phyloP scores from a whole-genome alignment of 495 filamentous ascomycete genomes.

The Ramalina peruviana region DNA sequence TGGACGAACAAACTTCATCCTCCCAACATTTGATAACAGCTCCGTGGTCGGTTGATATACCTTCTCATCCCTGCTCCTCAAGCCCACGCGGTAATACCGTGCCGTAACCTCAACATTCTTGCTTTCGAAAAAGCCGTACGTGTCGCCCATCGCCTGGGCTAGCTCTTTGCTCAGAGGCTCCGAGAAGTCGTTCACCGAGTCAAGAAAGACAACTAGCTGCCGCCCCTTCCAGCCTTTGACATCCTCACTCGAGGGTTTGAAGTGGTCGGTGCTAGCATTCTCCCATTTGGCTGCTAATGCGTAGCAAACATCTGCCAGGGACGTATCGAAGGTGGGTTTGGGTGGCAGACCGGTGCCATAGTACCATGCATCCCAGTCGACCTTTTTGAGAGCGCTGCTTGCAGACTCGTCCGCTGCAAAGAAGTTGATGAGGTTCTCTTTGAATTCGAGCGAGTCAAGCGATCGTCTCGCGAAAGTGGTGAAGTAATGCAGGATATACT shows the following conservation, averaged over 20 bases:
- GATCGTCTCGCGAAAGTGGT: constrained; percentile 65
- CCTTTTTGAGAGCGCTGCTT: constrained; percentile 46
- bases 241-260: constrained; percentile 53
- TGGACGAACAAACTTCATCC: constrained; percentile 94
- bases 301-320: constrained; percentile 75
- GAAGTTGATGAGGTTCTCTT: constrained; percentile 70
- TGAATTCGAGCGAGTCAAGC: constrained; percentile 87
- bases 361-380: constrained; percentile 86
- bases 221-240: constrained; percentile 62
- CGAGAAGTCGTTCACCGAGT: constrained; percentile 52
- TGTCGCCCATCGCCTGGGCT: constrained; percentile 51
- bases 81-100: constrained; percentile 62
- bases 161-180: constrained; percentile 44
- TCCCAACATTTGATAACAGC: constrained; percentile 65
- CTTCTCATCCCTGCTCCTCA: constrained; percentile 53
- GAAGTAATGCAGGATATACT: constrained; percentile 93
- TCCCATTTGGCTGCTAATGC: constrained; percentile 70
- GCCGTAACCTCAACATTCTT: constrained; percentile 75
- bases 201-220: constrained; percentile 82
- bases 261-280: constrained; percentile 28
- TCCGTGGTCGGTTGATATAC: constrained; percentile 56
- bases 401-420: constrained; percentile 55
- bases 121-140: constrained; percentile 53
- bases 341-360: constrained; percentile 74
- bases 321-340: constrained; percentile 81